Conservation (phyloP, 176 grass and related monocot species). For the Thinopyrum elongatum region DNA sequence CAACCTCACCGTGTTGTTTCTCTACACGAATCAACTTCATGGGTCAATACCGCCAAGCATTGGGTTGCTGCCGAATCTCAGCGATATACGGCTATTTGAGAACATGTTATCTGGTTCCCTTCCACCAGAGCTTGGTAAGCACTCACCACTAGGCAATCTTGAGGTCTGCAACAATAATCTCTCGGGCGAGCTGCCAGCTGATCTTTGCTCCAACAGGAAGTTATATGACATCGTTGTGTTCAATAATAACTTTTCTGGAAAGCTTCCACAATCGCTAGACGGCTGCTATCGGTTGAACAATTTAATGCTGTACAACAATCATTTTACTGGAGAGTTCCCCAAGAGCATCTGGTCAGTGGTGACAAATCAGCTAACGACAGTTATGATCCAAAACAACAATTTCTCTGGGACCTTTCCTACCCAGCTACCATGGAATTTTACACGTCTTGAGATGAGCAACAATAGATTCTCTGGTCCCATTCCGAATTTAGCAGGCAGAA, state of each 20-base stretch:
- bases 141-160: conserved; percentile 44
- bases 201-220: conserved; percentile 41
- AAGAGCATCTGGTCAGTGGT: conserved; percentile 36
- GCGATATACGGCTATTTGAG: conserved; percentile 22
- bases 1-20: conserved; percentile 24
- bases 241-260: conserved; percentile 52
- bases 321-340: conserved; percentile 52
- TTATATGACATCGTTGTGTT: conserved; percentile 45
- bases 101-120: conserved; percentile 48
- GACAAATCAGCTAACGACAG: conserved; percentile 6
- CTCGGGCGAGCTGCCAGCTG: conserved; percentile 40
- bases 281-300: conserved; percentile 20
- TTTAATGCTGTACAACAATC: conserved; percentile 55
- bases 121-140: conserved; percentile 62
- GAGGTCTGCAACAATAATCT: conserved; percentile 46
- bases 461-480: conserved; percentile 58
- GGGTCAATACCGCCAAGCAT: conserved; percentile 42
- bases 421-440: conserved; percentile 37
- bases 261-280: conserved; percentile 36
- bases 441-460: conserved; percentile 45
- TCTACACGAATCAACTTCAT: conserved; percentile 45
- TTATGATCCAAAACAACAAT: conserved; percentile 53
- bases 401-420: conserved; percentile 50
- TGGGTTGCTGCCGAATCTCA: conserved; percentile 40
- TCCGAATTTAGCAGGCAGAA: conserved; percentile 14